Base-by-base conservation (phyloP, 345 rosid genomes). In the Citrus sp. region DNA sequence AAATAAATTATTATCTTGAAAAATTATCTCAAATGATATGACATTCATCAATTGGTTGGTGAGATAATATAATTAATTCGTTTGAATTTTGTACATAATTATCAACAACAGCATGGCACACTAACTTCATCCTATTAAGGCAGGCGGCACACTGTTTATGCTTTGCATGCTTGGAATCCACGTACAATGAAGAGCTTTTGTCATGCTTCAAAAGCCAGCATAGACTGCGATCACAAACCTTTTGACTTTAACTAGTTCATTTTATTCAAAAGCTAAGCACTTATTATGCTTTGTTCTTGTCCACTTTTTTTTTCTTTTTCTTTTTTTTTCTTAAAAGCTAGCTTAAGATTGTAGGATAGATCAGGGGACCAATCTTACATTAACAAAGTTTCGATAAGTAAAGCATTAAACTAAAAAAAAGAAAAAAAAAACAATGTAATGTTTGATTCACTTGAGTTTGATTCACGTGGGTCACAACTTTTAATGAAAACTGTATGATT, bases 121-220 rank as follows among this genome's bases (percentile, higher is more conserved):
- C 51, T 42, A 42, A 25, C 5, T 61, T 61, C 2, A 27, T 9
- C 27, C 13, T 61, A 24, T 24, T 61, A 38, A 27, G 55, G 13
- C 60, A 27, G 55, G 13, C 60, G 14, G 9, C 34, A n/a, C 14
- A 70, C 19, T 77, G 78, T 61, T 67, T 61, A 68, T 83, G 85
- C 76, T 73, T 79, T 77, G 83, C 78, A 67, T 24, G 73, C 46
- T 67, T 68, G 86, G 81, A 62, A 67, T 80, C 81, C 81, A 73
- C 79, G 64, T 25, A 42, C 35, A 70, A 9, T 13, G 14, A 63
- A 75, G 81, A 40, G 73, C 32, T 58, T 3, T 49, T 54, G 22
- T 24, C 75, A 76, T 49, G 78, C 76, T 61, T 67, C 16, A 76
- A 76, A 76, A 76, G 80, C 56, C n/a, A 38, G 22, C 49, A 42